Evolutionary conservation across 495 filamentous ascomycete genomes (phyloP).

Genomic region (Glutinoglossum americanum): DNA sequence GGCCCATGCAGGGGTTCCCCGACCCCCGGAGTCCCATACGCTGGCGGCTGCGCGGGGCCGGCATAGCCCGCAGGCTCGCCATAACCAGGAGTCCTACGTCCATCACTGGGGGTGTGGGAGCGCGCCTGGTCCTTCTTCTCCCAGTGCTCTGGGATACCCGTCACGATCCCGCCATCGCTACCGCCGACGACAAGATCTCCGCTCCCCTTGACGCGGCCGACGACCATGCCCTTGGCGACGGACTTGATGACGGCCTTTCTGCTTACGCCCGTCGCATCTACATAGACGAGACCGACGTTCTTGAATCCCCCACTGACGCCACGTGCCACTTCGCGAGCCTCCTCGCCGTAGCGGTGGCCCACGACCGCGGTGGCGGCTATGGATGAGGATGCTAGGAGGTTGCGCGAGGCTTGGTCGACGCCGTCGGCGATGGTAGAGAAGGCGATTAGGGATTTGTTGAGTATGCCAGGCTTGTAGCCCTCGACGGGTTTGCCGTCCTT

Average conservation of each 20-base stretch:
- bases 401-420: slow-evolving; percentile 62
- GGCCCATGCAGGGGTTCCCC: slow-evolving; percentile 15
- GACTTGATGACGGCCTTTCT: slow-evolving; percentile 71
- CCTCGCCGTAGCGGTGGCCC: slow-evolving; percentile 59
- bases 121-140: not conserved
- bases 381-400: slow-evolving; percentile 48
- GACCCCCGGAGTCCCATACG: slow-evolving; percentile 12
- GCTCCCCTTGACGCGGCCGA: slow-evolving; percentile 64
- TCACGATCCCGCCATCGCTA: slow-evolving; percentile 41
- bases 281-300: slow-evolving; percentile 95
- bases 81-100: slow-evolving; percentile 16
- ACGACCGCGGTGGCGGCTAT: slow-evolving; percentile 63
- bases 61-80: slow-evolving; percentile 16
- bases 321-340: slow-evolving; percentile 54
- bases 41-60: slow-evolving; percentile 13
- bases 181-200: slow-evolving; percentile 73
- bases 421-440: slow-evolving; percentile 92
- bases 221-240: slow-evolving; percentile 96
- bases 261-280: slow-evolving; percentile 83
- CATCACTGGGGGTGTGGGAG: not conserved
- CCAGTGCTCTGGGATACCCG: not conserved
- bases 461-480: slow-evolving; percentile 63
- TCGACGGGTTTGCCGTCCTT: slow-evolving; percentile 36
- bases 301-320: slow-evolving; percentile 67
- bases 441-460: slow-evolving; percentile 91